Percentiles rank a stretch among this genome's conserved stretches.
Conservation (phyloP, 805 yeast genomes). For the Cyberlindnera bimundalis region DNA sequence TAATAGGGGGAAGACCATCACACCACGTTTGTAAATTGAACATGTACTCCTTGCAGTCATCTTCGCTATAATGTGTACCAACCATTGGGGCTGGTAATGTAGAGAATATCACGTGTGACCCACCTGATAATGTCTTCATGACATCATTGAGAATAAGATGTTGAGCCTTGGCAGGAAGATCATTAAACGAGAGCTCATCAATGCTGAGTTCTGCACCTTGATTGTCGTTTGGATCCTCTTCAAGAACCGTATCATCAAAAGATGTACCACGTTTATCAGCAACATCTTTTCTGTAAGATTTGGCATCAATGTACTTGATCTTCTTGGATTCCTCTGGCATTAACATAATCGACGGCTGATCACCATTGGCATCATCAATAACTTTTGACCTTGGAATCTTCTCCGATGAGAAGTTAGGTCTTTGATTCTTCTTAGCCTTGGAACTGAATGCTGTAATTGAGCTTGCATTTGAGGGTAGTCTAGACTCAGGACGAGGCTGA, state of each 20-base stretch:
- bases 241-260: not conserved
- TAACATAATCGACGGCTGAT: conserved; percentile 60
- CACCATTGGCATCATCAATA: conserved; percentile 65
- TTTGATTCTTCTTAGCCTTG: conserved; percentile 26
- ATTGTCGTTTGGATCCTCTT: not conserved
- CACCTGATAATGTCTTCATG: conserved; percentile 61
- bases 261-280: not conserved
- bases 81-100: conserved; percentile 86
- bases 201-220: conserved; percentile 26
- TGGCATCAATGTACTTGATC: conserved; percentile 1
- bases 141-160: conserved; percentile 84
- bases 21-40: conserved; percentile 78
- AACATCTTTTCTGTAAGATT: not conserved
- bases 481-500: conserved; percentile 2
- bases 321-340: conserved; percentile 42
- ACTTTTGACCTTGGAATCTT: conserved; percentile 68
- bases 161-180: conserved; percentile 89
- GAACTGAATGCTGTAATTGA: conserved; percentile 2
- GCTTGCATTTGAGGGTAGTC: conserved; percentile 8
- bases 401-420: conserved; percentile 68
- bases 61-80: conserved; percentile 72
- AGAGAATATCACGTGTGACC: conserved; percentile 75
- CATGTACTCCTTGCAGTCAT: conserved; percentile 70
- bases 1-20: conserved; percentile 73
- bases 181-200: conserved; percentile 60